Evolutionary conservation across 176 grass and related monocot species (phyloP).

Genomic region (Phoenix roebelenii): DNA sequence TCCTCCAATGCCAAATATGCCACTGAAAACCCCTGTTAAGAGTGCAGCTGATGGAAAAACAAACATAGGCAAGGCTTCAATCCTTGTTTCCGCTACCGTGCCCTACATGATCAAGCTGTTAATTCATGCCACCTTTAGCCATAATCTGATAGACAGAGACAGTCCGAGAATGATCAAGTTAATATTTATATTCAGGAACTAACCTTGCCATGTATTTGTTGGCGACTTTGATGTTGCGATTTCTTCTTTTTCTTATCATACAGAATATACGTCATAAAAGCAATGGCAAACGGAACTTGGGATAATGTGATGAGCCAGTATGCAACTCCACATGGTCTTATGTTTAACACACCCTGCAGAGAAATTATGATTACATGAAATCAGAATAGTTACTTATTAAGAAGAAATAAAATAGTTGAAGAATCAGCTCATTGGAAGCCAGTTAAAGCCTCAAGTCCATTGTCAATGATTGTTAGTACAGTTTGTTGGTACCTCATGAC

Average conservation of each 20-base stretch:
- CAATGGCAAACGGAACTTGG: constrained; percentile 59
- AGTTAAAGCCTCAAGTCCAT: too few relatives aligned
- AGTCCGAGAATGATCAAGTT: too few relatives aligned
- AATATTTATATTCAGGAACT: too few relatives aligned
- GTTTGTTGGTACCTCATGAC: neutral
- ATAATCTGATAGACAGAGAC: too few relatives aligned
- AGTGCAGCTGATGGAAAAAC: constrained; percentile 40
- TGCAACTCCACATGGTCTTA: constrained; percentile 52
- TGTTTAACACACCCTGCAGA: constrained; percentile 45
- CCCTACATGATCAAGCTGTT: too few relatives aligned
- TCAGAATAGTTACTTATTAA: too few relatives aligned
- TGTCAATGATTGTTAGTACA: neutral
- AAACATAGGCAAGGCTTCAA: constrained; percentile 24
- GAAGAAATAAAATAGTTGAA: too few relatives aligned
- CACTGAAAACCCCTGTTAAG: constrained; percentile 60
- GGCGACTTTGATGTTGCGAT: neutral
- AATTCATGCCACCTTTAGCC: too few relatives aligned
- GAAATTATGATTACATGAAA: constrained; percentile 5
- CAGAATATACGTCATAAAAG: constrained; percentile 59
- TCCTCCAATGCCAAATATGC: constrained; percentile 82
- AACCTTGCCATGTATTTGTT: neutral
- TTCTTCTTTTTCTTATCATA: constrained; percentile 35
- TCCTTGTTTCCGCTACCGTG: neutral
- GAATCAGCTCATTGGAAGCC: too few relatives aligned
- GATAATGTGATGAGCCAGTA: constrained; percentile 54